phyloP scores from a whole-genome alignment of 2,329 filamentous ascomycete genomes.

The Epichloe amarillans region DNA sequence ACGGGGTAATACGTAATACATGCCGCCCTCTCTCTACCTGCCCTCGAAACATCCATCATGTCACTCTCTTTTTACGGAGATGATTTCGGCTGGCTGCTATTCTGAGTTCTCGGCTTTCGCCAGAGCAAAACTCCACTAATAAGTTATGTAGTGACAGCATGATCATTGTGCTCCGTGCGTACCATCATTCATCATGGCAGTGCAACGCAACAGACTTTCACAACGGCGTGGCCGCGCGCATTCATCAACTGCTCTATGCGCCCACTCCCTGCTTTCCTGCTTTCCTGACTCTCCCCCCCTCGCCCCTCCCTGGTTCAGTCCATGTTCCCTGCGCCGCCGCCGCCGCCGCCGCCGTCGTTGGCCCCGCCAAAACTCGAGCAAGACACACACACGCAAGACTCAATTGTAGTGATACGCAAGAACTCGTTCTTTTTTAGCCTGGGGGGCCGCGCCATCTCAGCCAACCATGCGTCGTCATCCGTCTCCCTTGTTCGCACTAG shows the following conservation, averaged over 20 bases:
- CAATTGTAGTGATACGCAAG: too few species aligned
- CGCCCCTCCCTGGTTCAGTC: neutral
- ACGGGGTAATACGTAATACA: too few species aligned
- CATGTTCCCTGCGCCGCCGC: neutral
- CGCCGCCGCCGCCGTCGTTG: conserved; percentile 1
- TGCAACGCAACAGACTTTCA: too few species aligned
- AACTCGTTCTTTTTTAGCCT: neutral
- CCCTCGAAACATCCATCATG: too few species aligned
- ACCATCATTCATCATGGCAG: too few species aligned
- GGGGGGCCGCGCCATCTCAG: conserved; percentile 17
- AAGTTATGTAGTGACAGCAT: neutral
- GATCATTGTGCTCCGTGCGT: too few species aligned
- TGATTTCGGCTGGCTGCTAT: conserved; percentile 1
- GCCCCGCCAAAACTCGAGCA: neutral
- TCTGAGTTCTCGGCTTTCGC: neutral
- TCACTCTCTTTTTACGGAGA: too few species aligned
- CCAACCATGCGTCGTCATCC: conserved; percentile 23
- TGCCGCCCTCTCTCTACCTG: too few species aligned
- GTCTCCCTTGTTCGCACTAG: conserved; percentile 6
- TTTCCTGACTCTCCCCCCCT: neutral
- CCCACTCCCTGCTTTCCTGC: neutral
- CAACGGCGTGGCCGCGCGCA: too few species aligned
- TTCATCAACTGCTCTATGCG: neutral
- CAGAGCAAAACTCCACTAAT: neutral
- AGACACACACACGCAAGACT: neutral